These are phyloP conservation scores for Yamadazyma scolyti DNA, from an alignment of 805 yeast genomes.

Conservation along the genomic window DNA sequence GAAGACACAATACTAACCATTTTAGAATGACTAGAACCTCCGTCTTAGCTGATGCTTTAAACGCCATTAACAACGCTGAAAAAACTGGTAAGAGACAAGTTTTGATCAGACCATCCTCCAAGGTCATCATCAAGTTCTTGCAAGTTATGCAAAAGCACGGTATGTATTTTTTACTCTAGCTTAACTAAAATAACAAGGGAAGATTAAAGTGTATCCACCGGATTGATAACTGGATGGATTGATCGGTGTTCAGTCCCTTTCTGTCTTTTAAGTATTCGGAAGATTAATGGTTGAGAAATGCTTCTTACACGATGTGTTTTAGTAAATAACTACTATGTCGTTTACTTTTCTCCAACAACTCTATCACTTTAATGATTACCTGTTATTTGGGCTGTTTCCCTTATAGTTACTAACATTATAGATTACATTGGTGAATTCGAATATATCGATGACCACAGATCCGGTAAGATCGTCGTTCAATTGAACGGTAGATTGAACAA, in stretches of 20 bases:
- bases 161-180: constrained; percentile 17
- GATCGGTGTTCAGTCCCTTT: constrained; percentile 83
- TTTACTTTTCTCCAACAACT: constrained; percentile 67
- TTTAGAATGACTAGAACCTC: constrained; percentile 91
- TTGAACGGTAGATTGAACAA: constrained; percentile 98
- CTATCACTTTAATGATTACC: constrained; percentile 1
- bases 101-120: constrained; percentile 95
- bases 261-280: constrained; percentile 98
- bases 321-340: constrained; percentile 30
- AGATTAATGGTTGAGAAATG: constrained; percentile 57
- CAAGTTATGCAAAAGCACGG: constrained; percentile 94
- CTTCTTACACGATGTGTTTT: constrained; percentile 61
- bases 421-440: constrained; percentile 98
- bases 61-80: constrained; percentile 98
- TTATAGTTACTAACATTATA: constrained; percentile 21
- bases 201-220: constrained; percentile 44
- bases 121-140: constrained; percentile 95
- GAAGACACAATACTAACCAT: constrained; percentile 12
- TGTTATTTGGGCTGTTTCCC: neutral
- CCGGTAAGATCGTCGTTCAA: constrained; percentile 95
- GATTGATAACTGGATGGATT: constrained; percentile 98
- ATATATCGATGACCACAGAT: constrained; percentile 98
- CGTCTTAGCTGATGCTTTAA: constrained; percentile 97
- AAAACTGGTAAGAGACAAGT: constrained; percentile 99
- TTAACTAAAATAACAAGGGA: too few relatives aligned